These are phyloP conservation scores for Polygonum maritimum DNA, from an alignment of 148 eudicot genomes.

Conservation along the genomic window DNA sequence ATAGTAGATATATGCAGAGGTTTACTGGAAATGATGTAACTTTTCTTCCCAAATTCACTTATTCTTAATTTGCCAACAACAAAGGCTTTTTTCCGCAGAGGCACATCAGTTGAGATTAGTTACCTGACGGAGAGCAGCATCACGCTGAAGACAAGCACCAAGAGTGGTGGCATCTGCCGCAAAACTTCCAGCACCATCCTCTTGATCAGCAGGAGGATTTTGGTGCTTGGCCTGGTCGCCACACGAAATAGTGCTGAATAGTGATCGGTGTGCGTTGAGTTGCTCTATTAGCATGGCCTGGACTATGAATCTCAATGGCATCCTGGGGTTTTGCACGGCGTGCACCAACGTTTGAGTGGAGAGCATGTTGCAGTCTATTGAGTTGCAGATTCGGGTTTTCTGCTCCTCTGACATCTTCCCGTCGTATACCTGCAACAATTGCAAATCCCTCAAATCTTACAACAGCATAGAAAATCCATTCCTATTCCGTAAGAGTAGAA, in stretches of 20 bases:
- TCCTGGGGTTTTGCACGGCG: slow-evolving; percentile 72
- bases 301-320: slow-evolving; percentile 74
- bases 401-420: slow-evolving; percentile 52
- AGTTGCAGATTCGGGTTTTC: slow-evolving; percentile 55
- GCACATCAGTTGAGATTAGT: not conserved
- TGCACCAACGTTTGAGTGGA: slow-evolving; percentile 58
- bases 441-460: not conserved
- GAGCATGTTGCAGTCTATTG: slow-evolving; percentile 64
- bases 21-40: not conserved
- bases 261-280: slow-evolving; percentile 72
- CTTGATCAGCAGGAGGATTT: not conserved
- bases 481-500: too few relatives aligned
- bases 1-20: too few relatives aligned
- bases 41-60: not conserved
- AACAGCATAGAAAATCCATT: not conserved
- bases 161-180: slow-evolving; percentile 32
- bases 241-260: slow-evolving; percentile 24
- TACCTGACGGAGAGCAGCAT: slow-evolving; percentile 58
- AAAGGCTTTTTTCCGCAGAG: not conserved
- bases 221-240: not conserved
- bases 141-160: slow-evolving; percentile 62
- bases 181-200: slow-evolving; percentile 1
- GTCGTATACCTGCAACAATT: slow-evolving; percentile 34
- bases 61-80: not conserved
- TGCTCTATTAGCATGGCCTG: slow-evolving; percentile 89